Base-by-base conservation (phyloP, 2,329 filamentous ascomycete species). In the Fusarium odoratissimum region DNA sequence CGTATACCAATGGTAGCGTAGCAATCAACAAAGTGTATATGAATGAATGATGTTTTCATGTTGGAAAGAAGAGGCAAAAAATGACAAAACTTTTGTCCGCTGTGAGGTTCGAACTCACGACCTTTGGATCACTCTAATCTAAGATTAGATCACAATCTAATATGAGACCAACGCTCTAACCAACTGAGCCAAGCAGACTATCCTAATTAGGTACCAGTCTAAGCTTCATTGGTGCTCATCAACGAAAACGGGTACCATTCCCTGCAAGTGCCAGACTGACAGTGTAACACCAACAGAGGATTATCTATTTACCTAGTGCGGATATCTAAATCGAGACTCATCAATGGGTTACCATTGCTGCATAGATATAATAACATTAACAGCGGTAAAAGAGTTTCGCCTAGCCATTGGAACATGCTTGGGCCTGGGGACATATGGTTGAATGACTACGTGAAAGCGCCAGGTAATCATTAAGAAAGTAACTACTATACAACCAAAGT, bases 61-160 rank as follows among this genome's bases (percentile, higher is more conserved):
- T 9, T 28, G 5, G 12, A 6, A 28, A 14, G 7, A 4, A 40
- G 12, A 44, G 7, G 9, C 4, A 25, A 14, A 38, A 44, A 46
- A 23, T 7, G 3, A 0, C 10, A 65, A 46, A 65, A 57, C 17
- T 6, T 13, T 6, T 71, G 69, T 72, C 68, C 64, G 54, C 64
- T 59, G 69, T 60, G 69, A 71, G 69, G 69, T 65, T 71, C 69
- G 69, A 71, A 71, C 69, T 72, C 69, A 72, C 69, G 69, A 71
- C 69, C 69, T 71, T 71, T 72, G 69, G 69, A 71, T 71, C 11
- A 48, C 69, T 56, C 69, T 48, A 45, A 63, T 54, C 46, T 71
- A 21, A 4, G 65, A 57, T 23, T 41, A 38, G 17, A 46, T 72
- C 69, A 71, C 31, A 41, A 35, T 52, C 33, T 42, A 37, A 28